These are phyloP conservation scores for Catharanthus roseus DNA, from an alignment of 257 asterid genomes.

Conservation along the genomic window DNA sequence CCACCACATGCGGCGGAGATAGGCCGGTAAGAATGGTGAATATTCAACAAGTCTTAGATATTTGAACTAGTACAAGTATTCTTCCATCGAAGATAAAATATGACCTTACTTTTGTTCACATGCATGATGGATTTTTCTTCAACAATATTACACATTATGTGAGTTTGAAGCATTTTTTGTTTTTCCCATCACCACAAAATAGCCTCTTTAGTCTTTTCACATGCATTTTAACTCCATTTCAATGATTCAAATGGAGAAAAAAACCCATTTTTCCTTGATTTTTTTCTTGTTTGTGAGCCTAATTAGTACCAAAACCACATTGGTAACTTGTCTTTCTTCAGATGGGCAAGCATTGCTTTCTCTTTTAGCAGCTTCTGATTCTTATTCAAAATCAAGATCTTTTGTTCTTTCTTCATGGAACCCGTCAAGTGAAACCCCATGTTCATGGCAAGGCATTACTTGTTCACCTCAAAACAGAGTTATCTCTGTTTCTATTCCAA, in stretches of 20 bases:
- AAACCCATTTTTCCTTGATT: slow-evolving; percentile 13
- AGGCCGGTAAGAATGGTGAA: slow-evolving; percentile 24
- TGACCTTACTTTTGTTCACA: slow-evolving; percentile 28
- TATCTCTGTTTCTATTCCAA: slow-evolving; percentile 72
- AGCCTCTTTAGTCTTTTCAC: slow-evolving; percentile 27
- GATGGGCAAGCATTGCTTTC: slow-evolving; percentile 88
- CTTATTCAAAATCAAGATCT: slow-evolving; percentile 50
- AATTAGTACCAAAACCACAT: neutral
- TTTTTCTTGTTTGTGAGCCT: slow-evolving; percentile 26
- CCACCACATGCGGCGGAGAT: slow-evolving; percentile 41
- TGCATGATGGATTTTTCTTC: slow-evolving; percentile 42
- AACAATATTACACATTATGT: slow-evolving; percentile 31
- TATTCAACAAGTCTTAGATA: neutral
- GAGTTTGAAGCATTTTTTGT: slow-evolving; percentile 36
- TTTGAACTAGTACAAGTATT: neutral
- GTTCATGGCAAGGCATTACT: slow-evolving; percentile 90
- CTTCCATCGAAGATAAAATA: slow-evolving; percentile 5
- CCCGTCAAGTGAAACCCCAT: slow-evolving; percentile 64
- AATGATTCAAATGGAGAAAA: slow-evolving; percentile 39
- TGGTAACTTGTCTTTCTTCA: slow-evolving; percentile 47
- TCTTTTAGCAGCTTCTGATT: slow-evolving; percentile 53
- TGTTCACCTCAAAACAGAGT: slow-evolving; percentile 89
- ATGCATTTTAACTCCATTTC: slow-evolving; percentile 41
- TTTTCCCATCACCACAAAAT: slow-evolving; percentile 15
- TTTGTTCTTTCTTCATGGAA: slow-evolving; percentile 70